phyloP scores from a whole-genome alignment of 805 yeast species.

The Yarrowia hollandica region DNA sequence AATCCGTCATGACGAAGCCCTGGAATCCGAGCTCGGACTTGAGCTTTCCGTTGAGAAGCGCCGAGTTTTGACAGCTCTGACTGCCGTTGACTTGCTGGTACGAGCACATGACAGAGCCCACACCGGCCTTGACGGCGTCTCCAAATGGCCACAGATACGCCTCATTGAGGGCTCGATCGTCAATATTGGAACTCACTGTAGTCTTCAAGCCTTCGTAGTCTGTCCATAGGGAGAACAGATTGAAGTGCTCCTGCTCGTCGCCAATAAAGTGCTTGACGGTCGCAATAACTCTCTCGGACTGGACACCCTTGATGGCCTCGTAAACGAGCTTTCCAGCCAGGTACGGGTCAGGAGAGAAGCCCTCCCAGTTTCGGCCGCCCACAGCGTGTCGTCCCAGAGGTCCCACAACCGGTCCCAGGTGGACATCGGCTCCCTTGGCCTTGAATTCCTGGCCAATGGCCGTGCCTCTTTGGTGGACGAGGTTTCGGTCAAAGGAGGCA shows the following conservation, averaged over 20 bases:
- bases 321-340: neutral
- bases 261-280: slow-evolving; percentile 3
- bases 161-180: neutral
- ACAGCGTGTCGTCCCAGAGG: too few species aligned
- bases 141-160: neutral
- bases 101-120: neutral
- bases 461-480: too few species aligned
- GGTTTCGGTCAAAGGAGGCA: too few species aligned
- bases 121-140: neutral
- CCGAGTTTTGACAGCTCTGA: neutral
- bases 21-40: slow-evolving; percentile 2
- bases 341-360: neutral
- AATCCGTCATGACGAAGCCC: neutral
- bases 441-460: too few species aligned
- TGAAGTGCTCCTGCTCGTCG: slow-evolving; percentile 4
- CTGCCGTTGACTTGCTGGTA: neutral
- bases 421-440: too few species aligned
- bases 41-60: neutral
- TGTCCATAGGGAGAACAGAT: neutral
- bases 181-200: neutral
- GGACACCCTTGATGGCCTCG: neutral
- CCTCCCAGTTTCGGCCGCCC: too few species aligned
- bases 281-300: neutral
- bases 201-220: neutral
- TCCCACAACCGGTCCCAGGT: too few species aligned